phyloP scores from a whole-genome alignment of 192 early-diverging fungal species.

The Kickxella alabastrina region DNA sequence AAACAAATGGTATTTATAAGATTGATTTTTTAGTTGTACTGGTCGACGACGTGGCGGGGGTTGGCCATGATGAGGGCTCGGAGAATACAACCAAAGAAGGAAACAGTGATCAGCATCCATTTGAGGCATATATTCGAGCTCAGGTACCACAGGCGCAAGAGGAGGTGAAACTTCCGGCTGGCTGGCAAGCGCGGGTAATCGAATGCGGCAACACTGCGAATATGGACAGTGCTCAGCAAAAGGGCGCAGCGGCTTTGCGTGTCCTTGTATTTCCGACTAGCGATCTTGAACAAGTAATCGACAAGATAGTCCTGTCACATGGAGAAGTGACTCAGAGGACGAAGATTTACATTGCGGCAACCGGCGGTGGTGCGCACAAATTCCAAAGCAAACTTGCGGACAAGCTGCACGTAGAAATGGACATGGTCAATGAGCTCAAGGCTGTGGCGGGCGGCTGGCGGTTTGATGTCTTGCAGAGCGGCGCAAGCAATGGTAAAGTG shows the following conservation, averaged over 20 bases:
- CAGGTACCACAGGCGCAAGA: background rate
- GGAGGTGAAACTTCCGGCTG: background rate
- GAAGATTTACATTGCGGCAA: slow-evolving; percentile 17
- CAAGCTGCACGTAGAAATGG: slow-evolving; percentile 11
- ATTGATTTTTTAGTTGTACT: too few relatives aligned
- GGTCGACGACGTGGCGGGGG: too few relatives aligned
- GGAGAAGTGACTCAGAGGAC: background rate
- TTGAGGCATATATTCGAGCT: background rate
- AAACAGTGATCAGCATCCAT: background rate
- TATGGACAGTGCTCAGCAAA: too few relatives aligned
- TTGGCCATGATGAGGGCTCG: background rate
- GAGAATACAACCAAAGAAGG: background rate
- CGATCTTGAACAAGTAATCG: slow-evolving; percentile 14
- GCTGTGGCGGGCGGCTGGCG: slow-evolving; percentile 21
- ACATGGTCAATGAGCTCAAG: slow-evolving; percentile 28
- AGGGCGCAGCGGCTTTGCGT: too few relatives aligned
- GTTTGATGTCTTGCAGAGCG: background rate
- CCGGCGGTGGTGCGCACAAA: slow-evolving; percentile 36
- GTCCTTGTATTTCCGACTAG: slow-evolving; percentile 16
- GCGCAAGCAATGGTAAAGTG: background rate
- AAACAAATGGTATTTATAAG: too few relatives aligned
- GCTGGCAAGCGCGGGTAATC: background rate
- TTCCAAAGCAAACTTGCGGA: slow-evolving; percentile 13
- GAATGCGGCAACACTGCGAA: background rate
- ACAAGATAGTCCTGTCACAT: background rate